Conservation (phyloP, 2,329 filamentous ascomycete genomes). For the Verticillium albo-atrum region DNA sequence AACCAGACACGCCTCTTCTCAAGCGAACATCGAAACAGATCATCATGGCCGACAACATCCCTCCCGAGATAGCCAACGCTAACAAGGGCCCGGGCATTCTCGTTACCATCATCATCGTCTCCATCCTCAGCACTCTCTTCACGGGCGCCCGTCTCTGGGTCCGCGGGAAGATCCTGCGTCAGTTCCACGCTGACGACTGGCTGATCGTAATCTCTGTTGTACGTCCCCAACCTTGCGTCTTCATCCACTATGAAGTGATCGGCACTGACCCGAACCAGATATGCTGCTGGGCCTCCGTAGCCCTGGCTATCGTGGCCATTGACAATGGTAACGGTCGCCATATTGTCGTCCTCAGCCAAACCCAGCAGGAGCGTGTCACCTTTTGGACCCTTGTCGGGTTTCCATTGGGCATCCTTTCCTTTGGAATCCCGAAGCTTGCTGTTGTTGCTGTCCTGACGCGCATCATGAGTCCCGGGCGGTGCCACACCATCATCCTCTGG, state of each 20-base stretch:
- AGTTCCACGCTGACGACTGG: constrained; percentile 30
- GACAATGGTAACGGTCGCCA: constrained; percentile 34
- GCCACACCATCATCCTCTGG: constrained; percentile 31
- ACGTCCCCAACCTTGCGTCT: constrained; percentile 5
- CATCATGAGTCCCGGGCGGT: constrained; percentile 28
- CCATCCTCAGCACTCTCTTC: constrained; percentile 20
- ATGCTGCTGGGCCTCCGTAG: constrained; percentile 26
- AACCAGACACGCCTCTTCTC: background rate
- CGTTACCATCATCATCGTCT: constrained; percentile 22
- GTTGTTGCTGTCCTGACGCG: constrained; percentile 31
- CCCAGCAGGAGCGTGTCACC: constrained; percentile 23
- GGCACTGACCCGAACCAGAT: constrained; percentile 14
- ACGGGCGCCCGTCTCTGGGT: constrained; percentile 24
- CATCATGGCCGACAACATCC: background rate
- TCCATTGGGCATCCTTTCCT: constrained; percentile 30
- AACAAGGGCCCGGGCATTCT: constrained; percentile 26
- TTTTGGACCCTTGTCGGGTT: constrained; percentile 32
- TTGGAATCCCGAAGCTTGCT: constrained; percentile 35
- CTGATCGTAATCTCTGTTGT: constrained; percentile 28
- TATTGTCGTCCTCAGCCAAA: constrained; percentile 20
- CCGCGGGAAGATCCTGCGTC: constrained; percentile 21
- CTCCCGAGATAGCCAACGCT: background rate
- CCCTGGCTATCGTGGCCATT: constrained; percentile 27
- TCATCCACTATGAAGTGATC: background rate
- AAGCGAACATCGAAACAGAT: background rate